These are phyloP conservation scores for Coniosporium tulheliwenetii DNA, from an alignment of 2,329 filamentous ascomycete species.

Conservation along the genomic window DNA sequence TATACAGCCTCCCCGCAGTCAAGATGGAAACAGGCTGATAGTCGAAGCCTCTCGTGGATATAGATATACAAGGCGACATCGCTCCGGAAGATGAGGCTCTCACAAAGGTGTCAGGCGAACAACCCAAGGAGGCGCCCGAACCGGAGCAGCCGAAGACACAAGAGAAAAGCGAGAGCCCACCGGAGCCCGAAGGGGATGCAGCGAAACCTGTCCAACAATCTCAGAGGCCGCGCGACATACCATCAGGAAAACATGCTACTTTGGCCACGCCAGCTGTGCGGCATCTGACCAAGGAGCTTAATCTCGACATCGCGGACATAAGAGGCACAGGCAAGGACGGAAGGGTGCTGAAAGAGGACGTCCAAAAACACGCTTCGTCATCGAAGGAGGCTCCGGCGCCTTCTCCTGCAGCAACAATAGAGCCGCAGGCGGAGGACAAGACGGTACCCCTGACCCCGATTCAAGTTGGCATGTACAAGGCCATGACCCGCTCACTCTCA, in stretches of 20 bases:
- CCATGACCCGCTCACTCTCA: slow-evolving; percentile 78
- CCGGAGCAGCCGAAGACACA: background rate
- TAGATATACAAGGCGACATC: slow-evolving; percentile 72
- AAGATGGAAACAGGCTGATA: slow-evolving; percentile 4
- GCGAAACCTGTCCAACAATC: slow-evolving; percentile 2
- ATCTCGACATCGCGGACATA: slow-evolving; percentile 63
- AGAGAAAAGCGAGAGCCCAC: background rate
- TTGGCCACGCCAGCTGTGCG: slow-evolving; percentile 87
- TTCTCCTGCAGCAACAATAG: slow-evolving; percentile 16
- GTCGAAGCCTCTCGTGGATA: slow-evolving; percentile 71
- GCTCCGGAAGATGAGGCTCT: slow-evolving; percentile 42
- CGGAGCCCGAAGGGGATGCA: slow-evolving; percentile 2
- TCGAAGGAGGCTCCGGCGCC: slow-evolving; percentile 11
- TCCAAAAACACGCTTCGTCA: slow-evolving; percentile 51
- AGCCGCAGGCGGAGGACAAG: slow-evolving; percentile 41
- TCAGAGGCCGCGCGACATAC: no score
- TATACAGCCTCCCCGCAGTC: slow-evolving; percentile 10
- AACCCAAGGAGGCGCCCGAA: slow-evolving; percentile 2
- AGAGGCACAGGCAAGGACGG: slow-evolving; percentile 81
- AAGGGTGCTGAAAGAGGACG: slow-evolving; percentile 82
- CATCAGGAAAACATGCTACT: slow-evolving; percentile 46
- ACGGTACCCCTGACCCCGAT: slow-evolving; percentile 55
- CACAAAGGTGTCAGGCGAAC: slow-evolving; percentile 8
- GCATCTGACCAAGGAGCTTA: slow-evolving; percentile 66
- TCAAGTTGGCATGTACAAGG: slow-evolving; percentile 91